These are phyloP conservation scores for Metarhizium album DNA, from an alignment of 2,329 filamentous ascomycete genomes.

Conservation along the genomic window DNA sequence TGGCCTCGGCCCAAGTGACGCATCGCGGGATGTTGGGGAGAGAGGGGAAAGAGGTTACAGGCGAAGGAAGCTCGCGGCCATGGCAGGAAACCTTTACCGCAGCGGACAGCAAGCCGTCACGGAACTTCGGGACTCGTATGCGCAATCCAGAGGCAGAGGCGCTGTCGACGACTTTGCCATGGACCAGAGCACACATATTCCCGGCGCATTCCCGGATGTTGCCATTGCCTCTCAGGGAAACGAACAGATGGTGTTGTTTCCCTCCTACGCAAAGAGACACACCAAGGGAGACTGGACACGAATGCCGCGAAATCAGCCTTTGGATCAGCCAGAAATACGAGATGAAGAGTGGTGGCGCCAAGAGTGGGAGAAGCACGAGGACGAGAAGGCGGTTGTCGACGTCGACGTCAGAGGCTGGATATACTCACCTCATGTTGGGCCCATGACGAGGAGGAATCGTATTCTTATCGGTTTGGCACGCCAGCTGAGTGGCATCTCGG, in stretches of 20 bases:
- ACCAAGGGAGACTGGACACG: slow-evolving; percentile 35
- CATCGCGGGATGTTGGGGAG: slow-evolving; percentile 14
- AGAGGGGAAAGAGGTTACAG: slow-evolving; percentile 55
- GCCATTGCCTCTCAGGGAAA: slow-evolving; percentile 69
- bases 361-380: slow-evolving; percentile 70
- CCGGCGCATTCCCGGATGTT: slow-evolving; percentile 74
- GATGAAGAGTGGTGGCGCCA: slow-evolving; percentile 66
- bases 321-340: slow-evolving; percentile 31
- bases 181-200: slow-evolving; percentile 37
- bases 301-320: slow-evolving; percentile 15
- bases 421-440: slow-evolving; percentile 74
- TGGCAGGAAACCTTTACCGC: slow-evolving; percentile 47
- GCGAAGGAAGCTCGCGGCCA: slow-evolving; percentile 63
- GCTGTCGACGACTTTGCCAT: slow-evolving; percentile 19
- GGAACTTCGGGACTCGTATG: slow-evolving; percentile 49
- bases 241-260: slow-evolving; percentile 91
- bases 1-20: slow-evolving; percentile 16
- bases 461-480: slow-evolving; percentile 78
- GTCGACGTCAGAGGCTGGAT: slow-evolving; percentile 95
- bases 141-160: slow-evolving; percentile 34
- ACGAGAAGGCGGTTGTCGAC: slow-evolving; percentile 78
- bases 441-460: slow-evolving; percentile 77
- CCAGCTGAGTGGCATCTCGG: slow-evolving; percentile 76
- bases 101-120: slow-evolving; percentile 46
- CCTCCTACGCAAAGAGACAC: slow-evolving; percentile 78